Evolutionary conservation across 2,329 filamentous ascomycete species (phyloP), one percentile per base, ranked within the genome.

Genomic region (Colletotrichum tabaci): DNA sequence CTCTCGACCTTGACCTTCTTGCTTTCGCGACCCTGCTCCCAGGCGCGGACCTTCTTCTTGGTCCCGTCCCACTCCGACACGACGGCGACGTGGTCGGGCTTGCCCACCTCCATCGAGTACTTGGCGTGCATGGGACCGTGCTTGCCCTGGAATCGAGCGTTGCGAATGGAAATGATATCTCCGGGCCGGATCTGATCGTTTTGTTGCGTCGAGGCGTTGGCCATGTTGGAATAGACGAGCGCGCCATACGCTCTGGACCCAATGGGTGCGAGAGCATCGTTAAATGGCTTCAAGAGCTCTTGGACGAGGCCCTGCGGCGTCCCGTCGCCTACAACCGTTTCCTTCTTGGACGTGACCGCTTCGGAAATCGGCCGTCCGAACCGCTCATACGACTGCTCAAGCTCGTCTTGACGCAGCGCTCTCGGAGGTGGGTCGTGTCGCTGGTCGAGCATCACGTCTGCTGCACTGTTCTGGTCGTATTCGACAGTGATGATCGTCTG

Each of bases 41-140:
- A 98, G 2, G 92, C 95, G 38, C 95, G 87, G 35, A 99, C 92
- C 87, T 98, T 98, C 88, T 98, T 98, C 89, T 98, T 98, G 50
- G 94, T 97, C 3, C 96, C 96, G 81, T 99, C 96, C 96, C 96
- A 99, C 81, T 99, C 96, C 12, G 94, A 90, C 4, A 99, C 96
- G 2, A 99, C 85, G 2, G 90, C 96, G 0, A 98, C 96, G 78
- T 99, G 96, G 74, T 96, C 94, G 4, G 90, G 90, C 80, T 94
- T 96, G 74, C 95, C 95, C 1, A 98, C 94, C 76, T 99, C 96
- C 63, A 90, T 86, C 60, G 88, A 92, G 81, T 99, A 99, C 81
- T 98, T 98, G 75, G 94, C 93, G 80, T 98, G 95, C 93, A 99
- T 95, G 5, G 95, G 89, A 1, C 96, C 96, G 76, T 96, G 94